A percentile compares a stretch with the other conserved stretches of the same genome.
Conservation (phyloP, 441 rosid species). For the Biscutella laevigata region DNA sequence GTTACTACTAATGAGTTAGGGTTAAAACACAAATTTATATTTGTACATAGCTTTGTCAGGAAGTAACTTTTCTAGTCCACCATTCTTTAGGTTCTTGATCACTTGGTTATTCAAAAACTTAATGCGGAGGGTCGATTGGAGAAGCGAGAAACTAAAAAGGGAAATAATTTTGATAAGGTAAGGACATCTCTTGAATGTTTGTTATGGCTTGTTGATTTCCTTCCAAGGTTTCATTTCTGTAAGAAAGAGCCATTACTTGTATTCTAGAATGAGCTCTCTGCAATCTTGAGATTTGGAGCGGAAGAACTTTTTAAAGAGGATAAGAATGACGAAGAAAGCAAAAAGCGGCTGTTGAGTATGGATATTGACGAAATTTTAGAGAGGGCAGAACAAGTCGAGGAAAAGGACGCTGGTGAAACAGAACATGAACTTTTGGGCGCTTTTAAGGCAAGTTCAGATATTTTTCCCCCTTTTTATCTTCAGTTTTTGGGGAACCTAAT, state of each 20-base stretch:
- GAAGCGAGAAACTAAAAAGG: slow-evolving; percentile 96
- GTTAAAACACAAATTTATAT: neutral
- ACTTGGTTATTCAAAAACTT: slow-evolving; percentile 95
- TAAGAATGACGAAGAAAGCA: slow-evolving; percentile 92
- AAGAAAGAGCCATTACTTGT: slow-evolving; percentile 2
- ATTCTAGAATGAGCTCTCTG: slow-evolving; percentile 88
- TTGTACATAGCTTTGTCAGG: neutral
- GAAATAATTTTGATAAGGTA: slow-evolving; percentile 89
- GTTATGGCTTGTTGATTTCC: neutral
- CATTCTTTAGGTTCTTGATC: slow-evolving; percentile 84
- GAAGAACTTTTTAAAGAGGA: slow-evolving; percentile 99
- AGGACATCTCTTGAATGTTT: slow-evolving; percentile 17
- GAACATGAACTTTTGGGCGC: slow-evolving; percentile 85
- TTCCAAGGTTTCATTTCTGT: slow-evolving; percentile 4
- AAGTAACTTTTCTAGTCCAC: slow-evolving; percentile 18
- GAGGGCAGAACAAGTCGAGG: slow-evolving; percentile 98
- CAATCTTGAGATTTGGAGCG: slow-evolving; percentile 97
- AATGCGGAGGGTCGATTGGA: slow-evolving; percentile 99
- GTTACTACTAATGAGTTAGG: neutral
- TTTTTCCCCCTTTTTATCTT: neutral
- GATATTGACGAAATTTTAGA: slow-evolving; percentile 98
- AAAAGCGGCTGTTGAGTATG: slow-evolving; percentile 80
- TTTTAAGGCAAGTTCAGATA: slow-evolving; percentile 65
- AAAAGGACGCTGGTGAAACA: slow-evolving; percentile 55
- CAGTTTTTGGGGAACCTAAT: neutral